Percentiles rank a stretch among this genome's conserved stretches.
These are phyloP conservation scores for Malassezia obtusa DNA, from an alignment of 1,284 basidiomycete genomes.

Conservation along the genomic window DNA sequence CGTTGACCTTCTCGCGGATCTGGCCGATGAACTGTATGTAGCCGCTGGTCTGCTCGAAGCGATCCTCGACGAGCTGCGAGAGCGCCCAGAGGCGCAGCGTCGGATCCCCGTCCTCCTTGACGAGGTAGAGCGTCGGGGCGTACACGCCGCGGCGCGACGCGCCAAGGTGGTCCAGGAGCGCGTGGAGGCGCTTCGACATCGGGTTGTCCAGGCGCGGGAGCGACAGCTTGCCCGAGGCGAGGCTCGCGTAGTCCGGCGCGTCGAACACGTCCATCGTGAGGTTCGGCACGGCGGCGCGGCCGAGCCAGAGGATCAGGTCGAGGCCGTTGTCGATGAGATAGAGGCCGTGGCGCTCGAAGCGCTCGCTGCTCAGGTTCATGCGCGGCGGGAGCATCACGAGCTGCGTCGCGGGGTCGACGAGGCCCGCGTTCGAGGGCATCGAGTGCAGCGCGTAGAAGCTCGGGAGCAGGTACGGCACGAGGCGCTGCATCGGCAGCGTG, in stretches of 20 bases:
- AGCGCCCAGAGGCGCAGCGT: conserved; percentile 80
- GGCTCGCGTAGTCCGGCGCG: conserved; percentile 71
- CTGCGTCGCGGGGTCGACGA: conserved; percentile 19
- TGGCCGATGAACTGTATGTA: conserved; percentile 76
- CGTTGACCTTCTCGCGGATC: conserved; percentile 34
- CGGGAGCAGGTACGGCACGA: conserved; percentile 89
- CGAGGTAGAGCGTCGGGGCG: conserved; percentile 87
- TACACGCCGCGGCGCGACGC: conserved; percentile 79
- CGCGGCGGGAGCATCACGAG: conserved; percentile 65
- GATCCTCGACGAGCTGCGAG: conserved; percentile 86
- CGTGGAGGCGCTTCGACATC: conserved; percentile 86
- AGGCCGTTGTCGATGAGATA: conserved; percentile 97
- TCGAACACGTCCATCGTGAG: conserved; percentile 90
- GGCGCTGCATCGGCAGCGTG: conserved; percentile 76
- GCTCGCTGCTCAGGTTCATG: conserved; percentile 84
- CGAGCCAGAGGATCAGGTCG: conserved; percentile 95
- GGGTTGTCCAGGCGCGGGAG: conserved; percentile 78
- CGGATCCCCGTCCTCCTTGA: conserved; percentile 96
- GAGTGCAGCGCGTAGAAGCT: conserved; percentile 92
- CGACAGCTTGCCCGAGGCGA: conserved; percentile 87
- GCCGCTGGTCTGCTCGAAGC: conserved; percentile 83
- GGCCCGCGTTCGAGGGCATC: conserved; percentile 75
- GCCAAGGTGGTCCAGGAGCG: conserved; percentile 80
- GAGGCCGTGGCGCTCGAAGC: conserved; percentile 85
- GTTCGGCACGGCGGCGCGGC: conserved; percentile 88